Percentiles rank a stretch among this genome's conserved stretches.
Evolutionary conservation across 179 eudicot species (phyloP).

Genomic region (Drosera spatulata): DNA sequence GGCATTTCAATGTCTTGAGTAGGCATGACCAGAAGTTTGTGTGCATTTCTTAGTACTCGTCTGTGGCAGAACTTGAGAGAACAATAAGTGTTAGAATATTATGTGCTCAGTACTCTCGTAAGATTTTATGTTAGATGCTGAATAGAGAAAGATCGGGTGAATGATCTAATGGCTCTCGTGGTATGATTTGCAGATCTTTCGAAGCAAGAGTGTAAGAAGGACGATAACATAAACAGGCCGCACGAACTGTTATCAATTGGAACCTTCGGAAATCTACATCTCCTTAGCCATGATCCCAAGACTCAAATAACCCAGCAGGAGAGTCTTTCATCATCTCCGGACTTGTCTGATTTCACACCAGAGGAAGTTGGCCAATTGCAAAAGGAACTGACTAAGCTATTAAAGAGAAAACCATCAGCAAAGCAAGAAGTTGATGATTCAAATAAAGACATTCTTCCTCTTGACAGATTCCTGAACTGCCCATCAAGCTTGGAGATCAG

Average conservation of each 20-base stretch:
- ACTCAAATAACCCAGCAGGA: constrained; percentile 24
- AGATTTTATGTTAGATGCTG: no score
- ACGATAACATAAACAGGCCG: constrained; percentile 88
- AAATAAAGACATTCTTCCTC: constrained; percentile 49
- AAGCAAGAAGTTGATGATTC: constrained; percentile 29
- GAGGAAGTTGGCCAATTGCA: constrained; percentile 86
- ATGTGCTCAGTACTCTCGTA: no score
- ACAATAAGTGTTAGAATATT: not conserved
- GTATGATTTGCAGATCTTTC: constrained; percentile 24
- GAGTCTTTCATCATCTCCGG: constrained; percentile 45
- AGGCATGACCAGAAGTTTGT: no score
- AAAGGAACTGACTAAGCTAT: constrained; percentile 62
- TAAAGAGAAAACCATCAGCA: constrained; percentile 44
- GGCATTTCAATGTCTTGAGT: no score
- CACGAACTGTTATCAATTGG: constrained; percentile 80
- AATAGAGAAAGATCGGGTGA: not conserved
- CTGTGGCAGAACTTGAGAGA: not conserved
- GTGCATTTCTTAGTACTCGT: not conserved
- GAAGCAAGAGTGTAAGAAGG: constrained; percentile 49
- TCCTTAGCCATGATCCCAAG: constrained; percentile 26
- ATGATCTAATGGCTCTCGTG: not conserved
- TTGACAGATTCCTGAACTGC: constrained; percentile 94
- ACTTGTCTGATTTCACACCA: constrained; percentile 78
- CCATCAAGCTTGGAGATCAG: constrained; percentile 98
- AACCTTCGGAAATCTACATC: constrained; percentile 66